These are phyloP conservation scores for Amyloporia xantha DNA, from an alignment of 768 basidiomycete species.

Conservation along the genomic window DNA sequence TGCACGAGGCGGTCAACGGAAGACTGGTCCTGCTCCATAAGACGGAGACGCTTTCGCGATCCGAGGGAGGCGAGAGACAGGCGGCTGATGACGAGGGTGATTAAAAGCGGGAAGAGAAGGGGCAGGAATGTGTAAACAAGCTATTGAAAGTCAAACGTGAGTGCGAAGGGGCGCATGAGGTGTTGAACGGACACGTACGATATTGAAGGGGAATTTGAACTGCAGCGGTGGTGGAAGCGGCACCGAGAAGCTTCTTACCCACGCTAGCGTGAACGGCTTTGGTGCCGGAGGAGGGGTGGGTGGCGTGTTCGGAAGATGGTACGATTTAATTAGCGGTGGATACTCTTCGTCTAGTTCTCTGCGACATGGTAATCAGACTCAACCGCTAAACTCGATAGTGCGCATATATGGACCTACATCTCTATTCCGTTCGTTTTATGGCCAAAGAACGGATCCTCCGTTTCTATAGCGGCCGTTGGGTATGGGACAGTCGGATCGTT, in stretches of 20 bases:
- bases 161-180: not conserved
- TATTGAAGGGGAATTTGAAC: constrained; percentile 59
- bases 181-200: constrained; percentile 38
- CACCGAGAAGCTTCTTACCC: constrained; percentile 36
- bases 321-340: constrained; percentile 48
- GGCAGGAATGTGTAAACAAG: constrained; percentile 52
- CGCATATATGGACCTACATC: constrained; percentile 33
- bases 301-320: constrained; percentile 29
- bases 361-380: not conserved
- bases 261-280: constrained; percentile 37
- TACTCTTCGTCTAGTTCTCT: constrained; percentile 57
- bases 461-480: constrained; percentile 67
- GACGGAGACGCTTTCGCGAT: constrained; percentile 59
- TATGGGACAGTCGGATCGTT: constrained; percentile 82
- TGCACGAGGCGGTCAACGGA: constrained; percentile 46
- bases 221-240: constrained; percentile 54
- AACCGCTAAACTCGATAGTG: not conserved
- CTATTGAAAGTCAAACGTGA: constrained; percentile 29
- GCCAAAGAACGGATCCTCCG: constrained; percentile 57
- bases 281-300: constrained; percentile 32
- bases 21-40: constrained; percentile 51
- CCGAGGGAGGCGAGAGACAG: constrained; percentile 50
- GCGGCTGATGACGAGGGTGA: constrained; percentile 49
- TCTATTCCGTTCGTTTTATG: constrained; percentile 51
- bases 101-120: constrained; percentile 52